Evolutionary conservation across 441 rosid species (phyloP), one percentile per base, ranked within the genome.

Genomic region (Adansonia grandidieri): DNA sequence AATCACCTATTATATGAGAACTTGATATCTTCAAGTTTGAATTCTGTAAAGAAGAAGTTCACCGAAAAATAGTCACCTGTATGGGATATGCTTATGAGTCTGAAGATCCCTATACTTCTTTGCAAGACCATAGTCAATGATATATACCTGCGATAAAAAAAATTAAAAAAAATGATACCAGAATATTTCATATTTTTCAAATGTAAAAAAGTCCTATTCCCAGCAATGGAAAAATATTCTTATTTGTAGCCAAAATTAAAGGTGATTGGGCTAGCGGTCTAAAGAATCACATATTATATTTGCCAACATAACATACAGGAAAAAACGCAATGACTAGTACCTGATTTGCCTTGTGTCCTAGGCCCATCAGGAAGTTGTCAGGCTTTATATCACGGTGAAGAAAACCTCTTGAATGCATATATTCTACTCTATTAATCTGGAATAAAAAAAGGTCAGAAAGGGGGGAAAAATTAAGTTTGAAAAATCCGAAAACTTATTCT

Each of bases 381-480:
- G 99, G 99, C 86, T 97, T 97, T 78, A 97, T 95, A 83, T 97
- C 98, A 79, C 99, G 95, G 80, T 97, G 99, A 85, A 97, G 97
- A 84, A 97, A 95, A 65, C 98, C 97, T 79, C 97, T 89, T 51
- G 98, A 95, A 81, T 97, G 99, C 98, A 97, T 93, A 75, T 90
- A 95, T 74, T 97, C 99, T 73, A 97, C 97, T 88, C 98, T 95
- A 84, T 90, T 90, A 83, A 97, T 95, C 99, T 93, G 87, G 8
- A 61, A 77, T 20, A 54, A 19, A 71, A 14, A 85, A 68, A 44
- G 50, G 61, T 32, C 40, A 5, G 44, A 71, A 70, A 32, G 11
- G n/a, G 17, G 15, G 19, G 6, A 63, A 15, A 63, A 10, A 15
- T 9, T 37, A 44, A 32, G 69, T 56, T 57, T 9, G n/a, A 69